Base-by-base conservation (phyloP, 2,329 filamentous ascomycete species). In the Fusarium lyarnte region DNA sequence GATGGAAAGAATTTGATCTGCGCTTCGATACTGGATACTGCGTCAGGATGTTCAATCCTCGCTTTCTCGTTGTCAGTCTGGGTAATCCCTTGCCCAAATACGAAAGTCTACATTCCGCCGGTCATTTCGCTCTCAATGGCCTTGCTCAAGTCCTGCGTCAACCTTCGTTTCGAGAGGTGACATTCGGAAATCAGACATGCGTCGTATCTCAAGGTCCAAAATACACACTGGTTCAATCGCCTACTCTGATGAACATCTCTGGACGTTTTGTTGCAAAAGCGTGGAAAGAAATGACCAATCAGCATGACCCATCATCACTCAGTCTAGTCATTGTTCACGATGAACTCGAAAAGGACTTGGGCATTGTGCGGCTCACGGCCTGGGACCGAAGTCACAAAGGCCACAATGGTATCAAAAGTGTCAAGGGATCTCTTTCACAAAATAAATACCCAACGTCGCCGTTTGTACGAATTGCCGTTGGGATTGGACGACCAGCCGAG, bases 101-200 rank as follows among this genome's bases (percentile, higher is more conserved):
- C 73, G 87, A 92, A 71, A 97, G 93, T 25, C 90, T 95, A 12
- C 96, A 98, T 83, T 95, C 91, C 29, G 94, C 94, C 19, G 96
- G 95, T 16, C 95, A 98, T 84, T 88, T 90, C 62, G 88, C 94
- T 49, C 88, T 97, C 73, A 85, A 88, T 59, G 85, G 87, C 5
- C 83, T 95, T 13, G 85, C 87, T 25, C 84, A 82, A 21, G 75
- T 79, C 19, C 75, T 83, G 8, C 68, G 72, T 6, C 85, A 89
- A 71, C 85, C 90, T 0, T 62, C 82, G 1, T 90, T 92, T 76
- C 78, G 77, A 27, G 84, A 79, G 73, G 80, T 77, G 58, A 83
- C 57, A 79, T 84, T 78, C 85, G 88, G 87, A 58, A 85, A 88
- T 38, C 85, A 90, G 54, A 79, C 86, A 7, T 87, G 87, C 58